Percentiles rank a stretch among this genome's conserved stretches.
Conservation (phyloP, 768 basidiomycete genomes). For the Mycena metata region DNA sequence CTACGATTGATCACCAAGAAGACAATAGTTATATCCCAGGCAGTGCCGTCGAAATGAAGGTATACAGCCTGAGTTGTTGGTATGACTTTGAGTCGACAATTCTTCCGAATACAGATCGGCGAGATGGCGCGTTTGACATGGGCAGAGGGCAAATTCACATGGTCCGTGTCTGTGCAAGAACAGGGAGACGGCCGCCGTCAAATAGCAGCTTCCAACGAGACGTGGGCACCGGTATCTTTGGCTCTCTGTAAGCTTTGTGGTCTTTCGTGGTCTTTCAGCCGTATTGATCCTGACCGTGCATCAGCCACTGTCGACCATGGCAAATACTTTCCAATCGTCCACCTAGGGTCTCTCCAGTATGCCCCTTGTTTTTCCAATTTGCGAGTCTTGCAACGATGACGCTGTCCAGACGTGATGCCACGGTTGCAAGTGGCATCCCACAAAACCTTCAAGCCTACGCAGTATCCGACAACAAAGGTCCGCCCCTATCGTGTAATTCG, state of each 20-base stretch:
- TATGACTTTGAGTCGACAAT: no score
- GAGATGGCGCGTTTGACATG: slow-evolving; percentile 6
- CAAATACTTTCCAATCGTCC: slow-evolving; percentile 6
- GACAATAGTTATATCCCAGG: slow-evolving; percentile 5
- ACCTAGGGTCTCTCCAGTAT: slow-evolving; percentile 1
- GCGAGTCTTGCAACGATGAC: background rate
- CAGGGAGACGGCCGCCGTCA: background rate
- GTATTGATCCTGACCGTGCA: background rate
- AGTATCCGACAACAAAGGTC: slow-evolving; percentile 6
- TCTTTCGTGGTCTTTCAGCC: no score
- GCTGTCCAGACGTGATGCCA: background rate
- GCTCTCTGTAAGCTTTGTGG: slow-evolving; percentile 3
- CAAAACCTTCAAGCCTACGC: slow-evolving; percentile 11
- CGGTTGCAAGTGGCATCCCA: background rate
- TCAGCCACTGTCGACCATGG: slow-evolving; percentile 1
- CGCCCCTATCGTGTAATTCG: background rate
- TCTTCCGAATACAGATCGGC: slow-evolving; percentile 1
- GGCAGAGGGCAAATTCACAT: no score
- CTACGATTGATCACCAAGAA: background rate
- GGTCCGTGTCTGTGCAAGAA: background rate
- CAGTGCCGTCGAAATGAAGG: background rate
- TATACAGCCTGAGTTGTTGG: no score
- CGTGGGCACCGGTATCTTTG: background rate
- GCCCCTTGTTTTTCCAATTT: background rate
- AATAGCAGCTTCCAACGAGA: slow-evolving; percentile 2